These are phyloP conservation scores for Wallacemonas sp. DNA, from an alignment of 208 protist genomes.

Conservation along the genomic window DNA sequence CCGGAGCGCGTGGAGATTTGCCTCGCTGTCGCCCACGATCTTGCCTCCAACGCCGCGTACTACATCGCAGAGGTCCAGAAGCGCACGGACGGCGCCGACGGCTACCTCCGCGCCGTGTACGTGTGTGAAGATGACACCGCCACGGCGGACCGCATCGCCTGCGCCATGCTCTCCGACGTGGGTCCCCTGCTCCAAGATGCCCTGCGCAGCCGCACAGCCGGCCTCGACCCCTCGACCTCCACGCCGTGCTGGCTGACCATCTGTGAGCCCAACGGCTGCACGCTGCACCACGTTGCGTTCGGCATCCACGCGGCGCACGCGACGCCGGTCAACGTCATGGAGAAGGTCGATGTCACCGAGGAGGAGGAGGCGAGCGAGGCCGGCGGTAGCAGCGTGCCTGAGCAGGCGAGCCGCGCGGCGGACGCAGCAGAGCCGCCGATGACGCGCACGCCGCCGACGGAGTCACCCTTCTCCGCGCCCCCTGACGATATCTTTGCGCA, in stretches of 20 bases:
- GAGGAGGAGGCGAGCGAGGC: background rate
- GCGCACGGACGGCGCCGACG: background rate
- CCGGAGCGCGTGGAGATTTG: slow-evolving; percentile 19
- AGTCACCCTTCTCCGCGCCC: slow-evolving; percentile 2
- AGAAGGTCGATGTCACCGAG: background rate
- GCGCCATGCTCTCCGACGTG: slow-evolving; percentile 27
- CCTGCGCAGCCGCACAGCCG: slow-evolving; percentile 15
- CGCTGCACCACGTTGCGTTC: slow-evolving; percentile 47
- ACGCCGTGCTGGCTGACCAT: slow-evolving; percentile 53
- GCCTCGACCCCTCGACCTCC: slow-evolving; percentile 5
- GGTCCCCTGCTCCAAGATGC: slow-evolving; percentile 29
- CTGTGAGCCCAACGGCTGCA: slow-evolving; percentile 37
- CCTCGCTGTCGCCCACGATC: slow-evolving; percentile 21
- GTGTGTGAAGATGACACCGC: slow-evolving; percentile 11
- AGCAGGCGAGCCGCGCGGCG: background rate
- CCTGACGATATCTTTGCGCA: slow-evolving; percentile 9
- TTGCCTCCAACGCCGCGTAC: slow-evolving; percentile 20
- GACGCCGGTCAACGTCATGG: slow-evolving; percentile 2
- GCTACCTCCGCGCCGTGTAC: slow-evolving; percentile 42
- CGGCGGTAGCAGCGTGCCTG: background rate
- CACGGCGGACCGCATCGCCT: slow-evolving; percentile 27
- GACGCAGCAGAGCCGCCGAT: background rate
- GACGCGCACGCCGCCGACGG: background rate
- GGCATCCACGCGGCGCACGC: background rate
- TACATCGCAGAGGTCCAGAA: slow-evolving; percentile 22